Evolutionary conservation across 2,329 filamentous ascomycete species (phyloP), one percentile per base, ranked within the genome.

Genomic region (Nothophoma quercina): DNA sequence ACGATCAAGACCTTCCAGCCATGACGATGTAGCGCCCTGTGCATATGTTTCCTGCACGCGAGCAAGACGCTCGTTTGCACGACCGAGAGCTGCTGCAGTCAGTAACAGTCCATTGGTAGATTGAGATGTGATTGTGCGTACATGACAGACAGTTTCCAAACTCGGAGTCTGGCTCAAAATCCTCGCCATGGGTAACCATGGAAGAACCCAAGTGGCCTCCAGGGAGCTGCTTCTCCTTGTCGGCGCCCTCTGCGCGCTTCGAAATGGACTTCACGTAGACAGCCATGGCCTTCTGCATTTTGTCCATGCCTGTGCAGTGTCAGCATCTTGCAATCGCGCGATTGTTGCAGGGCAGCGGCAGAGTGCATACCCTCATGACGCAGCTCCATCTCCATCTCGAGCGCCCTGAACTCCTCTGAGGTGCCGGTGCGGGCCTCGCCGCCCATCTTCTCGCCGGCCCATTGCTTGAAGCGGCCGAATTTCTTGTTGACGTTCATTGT

Each of bases 391-490:
- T 98, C 93, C 48, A 85, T 81, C 78, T 98, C 93, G 66, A 98
- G 79, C 55, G 85, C 84, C 78, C 90, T 96, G 83, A 98, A 98
- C 69, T 97, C 89, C 44, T 98, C 92, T 0, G 91, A 89, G 59
- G 91, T 86, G 72, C 83, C 86, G 8, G 93, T 97, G 79, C 92
- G 95, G 77, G 88, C 84, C 77, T 97, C 93, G 61, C 85, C 86
- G 66, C 93, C 93, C 90, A 98, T 96, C 78, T 93, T 91, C 79
- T 98, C 93, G 64, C 91, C 91, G 29, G 93, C 91, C 93, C 93
- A 98, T 88, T 98, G 93, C 81, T 93, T 96, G 81, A 96, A 88
- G 71, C 93, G 89, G 78, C 93, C 93, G 73, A 98, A 86, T 75
- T 96, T 96, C 82, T 96, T 96, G 77, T 86, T 87, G 74, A 87